Conservation (phyloP, 2,329 filamentous ascomycete genomes). For the Hymenoscyphus albidus region DNA sequence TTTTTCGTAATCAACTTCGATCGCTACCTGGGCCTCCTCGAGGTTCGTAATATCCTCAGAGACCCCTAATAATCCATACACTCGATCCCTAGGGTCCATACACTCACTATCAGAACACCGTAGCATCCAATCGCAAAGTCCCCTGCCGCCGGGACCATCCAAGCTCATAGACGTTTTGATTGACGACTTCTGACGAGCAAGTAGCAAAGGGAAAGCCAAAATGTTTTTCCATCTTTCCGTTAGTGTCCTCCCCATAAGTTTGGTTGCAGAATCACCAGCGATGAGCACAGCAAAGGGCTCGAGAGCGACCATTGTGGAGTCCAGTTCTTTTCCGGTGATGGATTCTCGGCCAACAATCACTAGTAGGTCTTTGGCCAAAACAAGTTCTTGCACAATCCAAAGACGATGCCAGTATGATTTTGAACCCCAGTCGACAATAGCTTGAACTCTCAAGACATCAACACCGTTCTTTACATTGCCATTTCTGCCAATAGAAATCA, state of each 20-base stretch:
- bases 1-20: neutral
- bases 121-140: neutral
- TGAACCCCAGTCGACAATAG: neutral
- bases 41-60: neutral
- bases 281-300: neutral
- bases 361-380: neutral
- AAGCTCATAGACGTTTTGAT: neutral
- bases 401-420: neutral
- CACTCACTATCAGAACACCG: neutral
- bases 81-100: neutral
- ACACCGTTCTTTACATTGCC: neutral
- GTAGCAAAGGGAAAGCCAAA: neutral
- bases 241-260: neutral
- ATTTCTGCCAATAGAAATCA: neutral
- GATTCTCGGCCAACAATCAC: neutral
- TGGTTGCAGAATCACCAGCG: too few species aligned
- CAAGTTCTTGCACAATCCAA: neutral
- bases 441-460: neutral
- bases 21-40: neutral
- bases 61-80: neutral
- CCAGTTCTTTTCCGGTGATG: neutral
- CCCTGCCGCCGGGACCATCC: neutral
- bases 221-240: neutral
- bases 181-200: neutral
- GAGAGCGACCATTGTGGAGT: neutral